Conservation (phyloP, 768 basidiomycete species). For the Tulasnella sp. region DNA sequence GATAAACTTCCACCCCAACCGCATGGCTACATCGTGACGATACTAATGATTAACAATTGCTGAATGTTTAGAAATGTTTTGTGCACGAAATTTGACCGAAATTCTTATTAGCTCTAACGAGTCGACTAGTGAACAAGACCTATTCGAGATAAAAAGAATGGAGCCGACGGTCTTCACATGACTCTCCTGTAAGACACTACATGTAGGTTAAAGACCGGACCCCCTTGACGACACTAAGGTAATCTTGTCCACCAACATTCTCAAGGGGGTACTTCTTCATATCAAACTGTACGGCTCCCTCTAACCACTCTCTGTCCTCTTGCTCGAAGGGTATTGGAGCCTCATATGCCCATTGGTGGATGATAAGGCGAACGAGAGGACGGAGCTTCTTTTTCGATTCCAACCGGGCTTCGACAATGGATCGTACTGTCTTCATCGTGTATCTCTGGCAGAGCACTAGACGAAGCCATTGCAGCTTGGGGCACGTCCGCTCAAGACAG, state of each 20-base stretch:
- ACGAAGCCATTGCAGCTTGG: neutral
- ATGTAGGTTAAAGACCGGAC: neutral
- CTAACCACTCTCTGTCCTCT: neutral
- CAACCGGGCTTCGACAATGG: neutral
- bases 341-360: neutral
- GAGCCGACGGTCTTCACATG: neutral
- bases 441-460: neutral
- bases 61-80: too few relatives aligned
- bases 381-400: neutral
- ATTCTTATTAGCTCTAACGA: too few relatives aligned
- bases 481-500: neutral
- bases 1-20: too few relatives aligned
- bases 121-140: neutral
- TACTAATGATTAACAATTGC: too few relatives aligned
- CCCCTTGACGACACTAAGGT: neutral
- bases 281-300: neutral
- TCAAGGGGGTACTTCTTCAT: neutral
- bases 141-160: neutral
- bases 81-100: too few relatives aligned
- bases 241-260: neutral
- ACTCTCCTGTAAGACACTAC: neutral
- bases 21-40: too few relatives aligned
- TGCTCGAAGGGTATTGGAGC: neutral
- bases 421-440: neutral
- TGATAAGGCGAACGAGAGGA: neutral